phyloP scores from a whole-genome alignment of 192 early-diverging fungal species.

The Coemansia sp. region DNA sequence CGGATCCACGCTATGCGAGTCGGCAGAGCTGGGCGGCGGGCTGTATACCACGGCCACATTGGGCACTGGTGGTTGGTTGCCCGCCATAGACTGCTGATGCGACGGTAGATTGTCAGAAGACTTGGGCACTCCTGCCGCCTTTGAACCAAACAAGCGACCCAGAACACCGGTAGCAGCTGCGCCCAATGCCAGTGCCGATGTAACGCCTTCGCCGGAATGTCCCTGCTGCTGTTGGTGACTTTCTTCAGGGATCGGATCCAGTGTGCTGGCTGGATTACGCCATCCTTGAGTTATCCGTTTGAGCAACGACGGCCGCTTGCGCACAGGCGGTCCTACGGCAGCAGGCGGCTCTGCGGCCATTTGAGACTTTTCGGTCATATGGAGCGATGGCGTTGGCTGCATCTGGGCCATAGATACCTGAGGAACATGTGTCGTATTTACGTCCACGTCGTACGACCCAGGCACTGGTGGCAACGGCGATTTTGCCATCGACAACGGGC shows the following conservation, averaged over 20 bases:
- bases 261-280: conserved; percentile 26
- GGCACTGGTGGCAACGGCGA: conserved; percentile 7
- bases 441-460: conserved; percentile 14
- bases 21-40: neutral
- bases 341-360: neutral
- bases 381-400: neutral
- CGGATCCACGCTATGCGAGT: conserved; percentile 15
- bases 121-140: neutral
- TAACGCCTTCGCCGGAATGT: neutral
- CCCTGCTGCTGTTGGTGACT: conserved; percentile 3
- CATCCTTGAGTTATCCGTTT: conserved; percentile 49
- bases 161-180: conserved; percentile 17
- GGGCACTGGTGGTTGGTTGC: conserved; percentile 4
- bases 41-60: conserved; percentile 21
- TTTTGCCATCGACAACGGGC: conserved; percentile 2
- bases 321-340: conserved; percentile 4
- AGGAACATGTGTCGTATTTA: conserved; percentile 14
- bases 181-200: neutral
- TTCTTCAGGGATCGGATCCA: conserved; percentile 36
- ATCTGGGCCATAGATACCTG: neutral
- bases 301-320: conserved; percentile 44
- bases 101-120: conserved; percentile 1
- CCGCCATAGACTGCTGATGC: conserved; percentile 12
- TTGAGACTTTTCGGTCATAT: neutral
- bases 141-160: conserved; percentile 26